Evolutionary conservation across 106 monocot species (phyloP).

Genomic region (Acanthochlamys bracteata): DNA sequence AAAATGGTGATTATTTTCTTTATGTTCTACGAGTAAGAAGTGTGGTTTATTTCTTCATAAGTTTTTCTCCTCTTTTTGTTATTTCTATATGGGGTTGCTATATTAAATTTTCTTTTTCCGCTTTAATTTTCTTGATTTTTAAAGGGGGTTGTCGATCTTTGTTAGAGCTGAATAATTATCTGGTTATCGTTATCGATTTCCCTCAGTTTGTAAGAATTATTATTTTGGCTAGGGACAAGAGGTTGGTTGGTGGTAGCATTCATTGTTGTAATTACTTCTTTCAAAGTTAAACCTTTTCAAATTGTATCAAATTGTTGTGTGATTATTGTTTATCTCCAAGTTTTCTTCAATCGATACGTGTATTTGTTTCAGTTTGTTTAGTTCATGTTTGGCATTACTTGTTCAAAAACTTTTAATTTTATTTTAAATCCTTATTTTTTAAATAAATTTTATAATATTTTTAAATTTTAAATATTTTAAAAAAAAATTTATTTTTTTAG

Average conservation of each 20-base stretch:
- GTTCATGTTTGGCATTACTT: no score
- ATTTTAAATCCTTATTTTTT: no score
- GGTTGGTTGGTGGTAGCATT: no score
- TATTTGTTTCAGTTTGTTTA: no score
- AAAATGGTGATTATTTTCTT: not conserved
- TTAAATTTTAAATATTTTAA: no score
- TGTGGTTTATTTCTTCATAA: not conserved
- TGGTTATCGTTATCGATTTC: not conserved
- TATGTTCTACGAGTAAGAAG: not conserved
- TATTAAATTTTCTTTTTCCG: not conserved
- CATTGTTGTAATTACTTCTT: constrained; percentile 13
- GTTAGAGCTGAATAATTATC: not conserved
- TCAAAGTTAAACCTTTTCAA: not conserved
- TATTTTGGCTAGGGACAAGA: not conserved
- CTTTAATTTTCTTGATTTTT: no score
- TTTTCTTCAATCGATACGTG: not conserved
- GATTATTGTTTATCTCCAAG: not conserved
- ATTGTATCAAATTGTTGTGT: not conserved
- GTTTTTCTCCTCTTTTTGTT: not conserved
- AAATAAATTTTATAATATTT: no score
- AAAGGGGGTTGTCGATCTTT: not conserved
- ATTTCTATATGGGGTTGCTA: not conserved
- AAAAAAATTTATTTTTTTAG: no score
- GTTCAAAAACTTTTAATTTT: no score
- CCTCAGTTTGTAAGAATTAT: not conserved